These are phyloP conservation scores for Hamamelis virginiana DNA, from an alignment of 164 flowering plant genomes.

Conservation along the genomic window DNA sequence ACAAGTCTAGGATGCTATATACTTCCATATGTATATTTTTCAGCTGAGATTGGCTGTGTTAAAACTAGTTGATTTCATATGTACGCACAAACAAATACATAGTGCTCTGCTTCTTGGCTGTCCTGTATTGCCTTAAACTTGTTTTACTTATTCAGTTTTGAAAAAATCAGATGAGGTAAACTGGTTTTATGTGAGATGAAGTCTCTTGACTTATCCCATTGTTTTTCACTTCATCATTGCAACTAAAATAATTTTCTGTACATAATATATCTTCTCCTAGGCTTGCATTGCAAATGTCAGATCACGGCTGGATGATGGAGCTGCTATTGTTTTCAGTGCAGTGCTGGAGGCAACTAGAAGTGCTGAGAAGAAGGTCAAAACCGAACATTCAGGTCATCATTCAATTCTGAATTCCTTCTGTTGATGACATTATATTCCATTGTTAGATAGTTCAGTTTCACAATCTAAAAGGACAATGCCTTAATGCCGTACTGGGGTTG, in stretches of 20 bases:
- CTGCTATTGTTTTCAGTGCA: slow-evolving; percentile 64
- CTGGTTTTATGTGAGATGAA: not conserved
- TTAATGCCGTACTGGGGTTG: too few relatives aligned
- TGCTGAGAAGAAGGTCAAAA: slow-evolving; percentile 49
- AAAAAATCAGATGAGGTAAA: not conserved
- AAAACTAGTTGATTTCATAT: too few relatives aligned
- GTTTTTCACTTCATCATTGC: not conserved
- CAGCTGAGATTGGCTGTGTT: too few relatives aligned
- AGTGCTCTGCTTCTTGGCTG: too few relatives aligned
- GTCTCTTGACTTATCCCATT: not conserved
- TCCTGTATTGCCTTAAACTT: too few relatives aligned
- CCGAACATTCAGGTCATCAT: slow-evolving; percentile 58
- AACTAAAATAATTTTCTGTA: not conserved
- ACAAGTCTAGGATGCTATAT: too few relatives aligned
- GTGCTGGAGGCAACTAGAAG: slow-evolving; percentile 55
- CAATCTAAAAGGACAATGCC: not conserved
- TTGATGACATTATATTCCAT: not conserved
- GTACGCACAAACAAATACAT: too few relatives aligned
- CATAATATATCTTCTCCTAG: slow-evolving; percentile 31
- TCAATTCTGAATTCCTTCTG: not conserved
- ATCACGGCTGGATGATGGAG: slow-evolving; percentile 51
- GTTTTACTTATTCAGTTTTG: too few relatives aligned
- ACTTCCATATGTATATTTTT: too few relatives aligned
- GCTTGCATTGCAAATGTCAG: slow-evolving; percentile 71
- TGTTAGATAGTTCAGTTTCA: not conserved